Conservation (phyloP, 768 basidiomycete genomes). For the Butyriboletus loyo region DNA sequence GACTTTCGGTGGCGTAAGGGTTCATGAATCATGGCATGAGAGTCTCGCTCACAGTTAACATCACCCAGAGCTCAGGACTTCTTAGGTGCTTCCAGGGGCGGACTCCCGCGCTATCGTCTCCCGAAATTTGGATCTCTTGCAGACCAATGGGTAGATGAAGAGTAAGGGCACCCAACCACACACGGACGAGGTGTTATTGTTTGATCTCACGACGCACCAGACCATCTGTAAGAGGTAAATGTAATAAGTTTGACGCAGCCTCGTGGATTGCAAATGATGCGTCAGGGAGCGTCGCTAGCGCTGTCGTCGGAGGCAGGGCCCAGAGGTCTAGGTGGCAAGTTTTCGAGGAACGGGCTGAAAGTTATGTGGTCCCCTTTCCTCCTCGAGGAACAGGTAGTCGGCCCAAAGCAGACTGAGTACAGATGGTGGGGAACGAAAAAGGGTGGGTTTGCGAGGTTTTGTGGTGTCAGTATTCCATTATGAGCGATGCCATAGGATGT, state of each 20-base stretch:
- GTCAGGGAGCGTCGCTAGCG: not conserved
- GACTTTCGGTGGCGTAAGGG: conserved; percentile 57
- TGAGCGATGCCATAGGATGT: not conserved
- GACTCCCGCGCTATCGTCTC: conserved; percentile 53
- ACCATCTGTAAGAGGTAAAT: not conserved
- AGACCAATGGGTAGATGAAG: conserved; percentile 66
- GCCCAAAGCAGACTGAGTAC: not conserved
- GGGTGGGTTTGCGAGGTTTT: not conserved
- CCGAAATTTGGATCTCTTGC: conserved; percentile 65
- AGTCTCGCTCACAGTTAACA: conserved; percentile 3
- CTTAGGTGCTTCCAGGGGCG: conserved; percentile 48
- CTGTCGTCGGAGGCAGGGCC: not conserved
- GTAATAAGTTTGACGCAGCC: not conserved
- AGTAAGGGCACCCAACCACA: conserved; percentile 32
- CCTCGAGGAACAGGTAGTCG: not conserved
- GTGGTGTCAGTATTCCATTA: not conserved
- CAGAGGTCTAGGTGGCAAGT: not conserved
- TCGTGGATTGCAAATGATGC: not conserved
- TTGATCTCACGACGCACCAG: conserved; percentile 1
- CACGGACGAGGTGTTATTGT: not conserved
- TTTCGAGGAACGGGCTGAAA: not conserved
- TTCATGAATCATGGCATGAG: not conserved
- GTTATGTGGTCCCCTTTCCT: not conserved
- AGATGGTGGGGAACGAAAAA: not conserved
- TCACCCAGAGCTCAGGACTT: conserved; percentile 37